A percentile compares a stretch with the other conserved stretches of the same genome.
Conservation (phyloP, 208 protist species). For the Tritrichomonas musculus region DNA sequence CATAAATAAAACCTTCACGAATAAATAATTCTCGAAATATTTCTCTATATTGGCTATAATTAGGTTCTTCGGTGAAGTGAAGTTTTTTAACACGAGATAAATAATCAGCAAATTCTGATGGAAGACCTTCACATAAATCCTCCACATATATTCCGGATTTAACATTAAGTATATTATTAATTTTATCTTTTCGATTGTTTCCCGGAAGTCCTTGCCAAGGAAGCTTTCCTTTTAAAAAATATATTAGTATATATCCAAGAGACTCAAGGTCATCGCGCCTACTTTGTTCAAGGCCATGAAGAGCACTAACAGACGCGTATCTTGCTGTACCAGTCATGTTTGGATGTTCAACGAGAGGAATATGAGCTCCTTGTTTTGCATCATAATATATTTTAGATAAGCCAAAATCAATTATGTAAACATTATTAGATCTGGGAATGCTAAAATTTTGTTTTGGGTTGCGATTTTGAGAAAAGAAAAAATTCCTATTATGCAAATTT, state of each 20-base stretch:
- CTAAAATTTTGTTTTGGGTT: no score
- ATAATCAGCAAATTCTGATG: constrained; percentile 22
- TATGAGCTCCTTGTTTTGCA: constrained; percentile 89
- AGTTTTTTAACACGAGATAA: not conserved
- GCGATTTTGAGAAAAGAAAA: no score
- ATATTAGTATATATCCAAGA: constrained; percentile 96
- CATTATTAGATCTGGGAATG: constrained; percentile 60
- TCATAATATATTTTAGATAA: constrained; percentile 97
- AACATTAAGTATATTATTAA: constrained; percentile 89
- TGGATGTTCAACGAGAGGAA: constrained; percentile 76
- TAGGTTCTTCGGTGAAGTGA: not conserved
- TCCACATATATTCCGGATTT: constrained; percentile 89
- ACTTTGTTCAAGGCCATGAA: constrained; percentile 90
- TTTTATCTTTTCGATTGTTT: constrained; percentile 92
- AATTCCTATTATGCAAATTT: no score
- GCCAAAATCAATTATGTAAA: constrained; percentile 54
- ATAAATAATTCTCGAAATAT: not conserved
- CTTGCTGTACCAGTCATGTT: constrained; percentile 81
- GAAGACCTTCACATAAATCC: constrained; percentile 75
- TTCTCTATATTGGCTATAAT: not conserved
- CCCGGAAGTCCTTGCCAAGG: constrained; percentile 92
- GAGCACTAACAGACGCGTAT: constrained; percentile 97
- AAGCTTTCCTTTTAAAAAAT: constrained; percentile 92
- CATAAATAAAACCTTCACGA: not conserved
- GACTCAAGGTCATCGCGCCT: constrained; percentile 68